A percentile compares a stretch with the other conserved stretches of the same genome.
phyloP scores from a whole-genome alignment of 1,284 basidiomycete genomes.

The Austropuccinia psidii region DNA sequence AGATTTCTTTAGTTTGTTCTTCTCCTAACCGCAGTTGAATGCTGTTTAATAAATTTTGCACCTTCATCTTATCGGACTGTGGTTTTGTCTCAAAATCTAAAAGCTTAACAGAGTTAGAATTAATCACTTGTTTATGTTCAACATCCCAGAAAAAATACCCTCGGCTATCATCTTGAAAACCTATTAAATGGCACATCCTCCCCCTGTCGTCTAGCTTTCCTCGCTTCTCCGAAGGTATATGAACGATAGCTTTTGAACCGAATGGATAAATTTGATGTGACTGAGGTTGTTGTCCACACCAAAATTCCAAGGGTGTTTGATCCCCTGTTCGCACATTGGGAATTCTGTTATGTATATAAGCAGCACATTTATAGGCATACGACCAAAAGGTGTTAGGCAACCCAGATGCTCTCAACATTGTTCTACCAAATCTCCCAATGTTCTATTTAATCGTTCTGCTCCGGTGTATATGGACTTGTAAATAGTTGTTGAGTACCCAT shows the following conservation, averaged over 20 bases:
- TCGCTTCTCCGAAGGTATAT: not conserved
- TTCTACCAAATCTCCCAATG: not conserved
- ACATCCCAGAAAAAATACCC: not conserved
- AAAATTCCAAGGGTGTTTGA: not conserved
- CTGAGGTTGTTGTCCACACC: not conserved
- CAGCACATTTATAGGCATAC: not conserved
- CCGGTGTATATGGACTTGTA: too few relatives aligned
- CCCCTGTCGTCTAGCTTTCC: not conserved
- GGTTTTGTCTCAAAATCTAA: too few relatives aligned
- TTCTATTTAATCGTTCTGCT: not conserved
- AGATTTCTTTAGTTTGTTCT: too few relatives aligned
- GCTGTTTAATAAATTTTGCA: too few relatives aligned
- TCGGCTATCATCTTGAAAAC: not conserved
- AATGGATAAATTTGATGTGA: not conserved
- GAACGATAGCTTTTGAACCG: not conserved
- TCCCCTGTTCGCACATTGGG: not conserved
- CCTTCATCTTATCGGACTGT: too few relatives aligned
- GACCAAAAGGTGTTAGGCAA: not conserved
- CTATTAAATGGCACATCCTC: not conserved
- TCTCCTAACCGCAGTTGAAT: too few relatives aligned
- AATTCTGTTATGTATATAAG: not conserved
- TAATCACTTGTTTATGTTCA: not conserved
- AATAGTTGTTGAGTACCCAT: too few relatives aligned
- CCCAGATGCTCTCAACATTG: not conserved
- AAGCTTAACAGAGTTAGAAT: not conserved